phyloP scores from a whole-genome alignment of 139 green algal genomes.

The Closterium sp. region DNA sequence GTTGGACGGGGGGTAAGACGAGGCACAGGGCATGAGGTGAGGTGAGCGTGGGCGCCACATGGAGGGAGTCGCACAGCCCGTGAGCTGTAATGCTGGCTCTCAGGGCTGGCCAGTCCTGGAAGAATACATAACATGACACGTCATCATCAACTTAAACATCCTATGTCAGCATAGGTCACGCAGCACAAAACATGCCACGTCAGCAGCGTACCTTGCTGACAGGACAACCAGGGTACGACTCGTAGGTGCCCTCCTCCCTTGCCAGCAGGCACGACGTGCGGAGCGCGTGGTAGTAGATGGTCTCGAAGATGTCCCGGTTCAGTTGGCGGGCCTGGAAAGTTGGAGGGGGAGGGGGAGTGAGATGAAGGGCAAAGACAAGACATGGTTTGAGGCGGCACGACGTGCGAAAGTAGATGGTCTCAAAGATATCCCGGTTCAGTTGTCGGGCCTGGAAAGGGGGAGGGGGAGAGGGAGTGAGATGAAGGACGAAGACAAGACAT shows the following conservation, averaged over 20 bases:
- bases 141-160: too few relatives aligned
- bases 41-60: constrained; percentile 97
- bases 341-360: too few relatives aligned
- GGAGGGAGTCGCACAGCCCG: constrained; percentile 95
- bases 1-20: too few relatives aligned
- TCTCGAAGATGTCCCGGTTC: constrained; percentile 95
- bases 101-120: constrained; percentile 84
- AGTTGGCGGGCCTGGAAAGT: constrained; percentile 54
- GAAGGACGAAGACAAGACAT: too few relatives aligned
- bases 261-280: constrained; percentile 74
- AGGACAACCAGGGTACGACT: constrained; percentile 73
- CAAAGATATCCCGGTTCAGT: constrained; percentile 93
- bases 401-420: constrained; percentile 89
- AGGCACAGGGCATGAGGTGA: too few relatives aligned
- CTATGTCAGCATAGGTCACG: too few relatives aligned
- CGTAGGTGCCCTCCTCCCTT: constrained; percentile 77
- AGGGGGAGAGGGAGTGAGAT: too few relatives aligned
- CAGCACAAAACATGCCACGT: background rate
- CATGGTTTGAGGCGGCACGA: constrained; percentile 58
- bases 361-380: background rate
- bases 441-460: constrained; percentile 27
- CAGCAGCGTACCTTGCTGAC: constrained; percentile 35
- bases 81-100: constrained; percentile 71
- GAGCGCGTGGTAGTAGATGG: constrained; percentile 91
- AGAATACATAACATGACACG: too few relatives aligned